A percentile compares a stretch with the other conserved stretches of the same genome.
These are phyloP conservation scores for Aspergillus fischeri DNA, from an alignment of 2,329 filamentous ascomycete species.

Conservation along the genomic window DNA sequence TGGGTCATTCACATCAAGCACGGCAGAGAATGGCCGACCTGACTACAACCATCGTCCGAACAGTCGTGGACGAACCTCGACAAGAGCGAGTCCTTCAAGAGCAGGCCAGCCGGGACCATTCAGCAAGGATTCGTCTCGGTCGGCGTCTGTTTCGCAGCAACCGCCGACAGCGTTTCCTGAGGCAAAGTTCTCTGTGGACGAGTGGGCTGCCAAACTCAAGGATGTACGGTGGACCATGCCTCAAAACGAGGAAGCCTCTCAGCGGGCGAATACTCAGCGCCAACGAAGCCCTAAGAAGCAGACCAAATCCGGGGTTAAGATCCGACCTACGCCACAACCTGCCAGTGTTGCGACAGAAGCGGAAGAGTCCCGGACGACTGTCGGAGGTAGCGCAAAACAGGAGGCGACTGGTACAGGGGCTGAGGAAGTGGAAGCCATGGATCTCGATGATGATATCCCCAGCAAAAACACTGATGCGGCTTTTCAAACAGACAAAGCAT, in stretches of 20 bases:
- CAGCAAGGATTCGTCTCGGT: conserved; percentile 14
- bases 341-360: conserved; percentile 37
- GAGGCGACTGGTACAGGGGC: conserved; percentile 13
- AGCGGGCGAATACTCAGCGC: conserved; percentile 22
- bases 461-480: conserved; percentile 6
- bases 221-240: conserved; percentile 31
- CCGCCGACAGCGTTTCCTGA: conserved; percentile 29
- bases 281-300: conserved; percentile 34
- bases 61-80: conserved; percentile 19
- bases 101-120: conserved; percentile 15
- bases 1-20: conserved; percentile 33
- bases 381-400: conserved; percentile 18
- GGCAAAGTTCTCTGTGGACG: conserved; percentile 35
- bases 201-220: conserved; percentile 37
- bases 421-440: conserved; percentile 41
- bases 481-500: conserved; percentile 5
- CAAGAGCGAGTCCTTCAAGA: conserved; percentile 17
- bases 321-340: conserved; percentile 27
- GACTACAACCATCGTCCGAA: conserved; percentile 16
- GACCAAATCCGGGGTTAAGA: conserved; percentile 24
- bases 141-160: conserved; percentile 19
- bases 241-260: conserved; percentile 23
- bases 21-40: conserved; percentile 19
- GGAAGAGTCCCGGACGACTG: conserved; percentile 34
- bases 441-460: conserved; percentile 40